phyloP scores from a whole-genome alignment of 441 rosid genomes.

The Syzygium syzygioides region DNA sequence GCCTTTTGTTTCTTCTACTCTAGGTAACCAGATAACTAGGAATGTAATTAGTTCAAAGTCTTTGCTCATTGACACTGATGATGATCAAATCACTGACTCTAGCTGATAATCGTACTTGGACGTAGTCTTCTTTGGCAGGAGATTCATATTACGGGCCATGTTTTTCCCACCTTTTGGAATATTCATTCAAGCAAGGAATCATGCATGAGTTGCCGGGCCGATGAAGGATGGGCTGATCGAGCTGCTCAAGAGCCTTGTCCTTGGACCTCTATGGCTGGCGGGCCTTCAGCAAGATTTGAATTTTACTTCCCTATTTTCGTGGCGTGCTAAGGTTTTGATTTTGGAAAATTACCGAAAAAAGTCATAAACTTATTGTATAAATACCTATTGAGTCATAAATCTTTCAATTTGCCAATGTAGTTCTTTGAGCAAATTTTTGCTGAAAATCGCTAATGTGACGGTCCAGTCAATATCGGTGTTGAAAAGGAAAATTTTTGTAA shows the following conservation, averaged over 20 bases:
- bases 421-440: accelerated
- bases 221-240: not conserved
- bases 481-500: accelerated
- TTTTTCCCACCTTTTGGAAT: constrained; percentile 10
- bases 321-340: not conserved
- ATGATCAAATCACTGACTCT: not conserved
- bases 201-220: not conserved
- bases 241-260: not conserved
- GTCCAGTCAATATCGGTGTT: not conserved
- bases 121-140: not conserved
- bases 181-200: constrained; percentile 31
- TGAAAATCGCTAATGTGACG: accelerated
- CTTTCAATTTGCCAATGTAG: not conserved
- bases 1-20: not conserved
- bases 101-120: not conserved
- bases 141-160: not conserved
- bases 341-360: not conserved
- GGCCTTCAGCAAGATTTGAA: not conserved
- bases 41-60: not conserved
- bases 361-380: not conserved
- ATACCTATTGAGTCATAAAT: not conserved
- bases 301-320: not conserved
- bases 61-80: too few relatives aligned
- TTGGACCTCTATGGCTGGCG: not conserved
- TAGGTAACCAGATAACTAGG: not conserved